Percentiles rank a stretch among this genome's conserved stretches.
Conservation (phyloP, 345 rosid species). For the Aegle marmelos region DNA sequence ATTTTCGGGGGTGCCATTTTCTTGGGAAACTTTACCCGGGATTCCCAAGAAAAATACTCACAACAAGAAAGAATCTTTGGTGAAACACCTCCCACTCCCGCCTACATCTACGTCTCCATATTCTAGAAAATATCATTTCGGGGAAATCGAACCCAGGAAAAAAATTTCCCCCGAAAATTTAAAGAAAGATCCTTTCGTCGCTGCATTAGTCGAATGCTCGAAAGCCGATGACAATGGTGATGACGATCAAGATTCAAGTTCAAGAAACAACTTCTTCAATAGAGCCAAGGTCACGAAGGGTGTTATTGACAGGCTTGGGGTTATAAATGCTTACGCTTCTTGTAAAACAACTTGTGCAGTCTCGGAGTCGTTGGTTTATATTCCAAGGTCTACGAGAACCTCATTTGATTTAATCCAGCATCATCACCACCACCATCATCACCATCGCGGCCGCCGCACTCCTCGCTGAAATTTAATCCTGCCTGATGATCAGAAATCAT, state of each 20-base stretch:
- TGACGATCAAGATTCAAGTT: neutral
- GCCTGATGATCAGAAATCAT: neutral
- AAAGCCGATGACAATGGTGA: slow-evolving; percentile 36
- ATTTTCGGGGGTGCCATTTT: slow-evolving; percentile 77
- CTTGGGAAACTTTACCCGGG: slow-evolving; percentile 91
- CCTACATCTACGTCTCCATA: slow-evolving; percentile 37
- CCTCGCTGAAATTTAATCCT: slow-evolving; percentile 14
- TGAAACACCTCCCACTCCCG: slow-evolving; percentile 57
- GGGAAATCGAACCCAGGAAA: slow-evolving; percentile 19
- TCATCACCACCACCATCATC: too few species aligned
- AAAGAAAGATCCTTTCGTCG: slow-evolving; percentile 62
- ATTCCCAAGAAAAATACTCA: slow-evolving; percentile 60
- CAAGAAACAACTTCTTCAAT: neutral
- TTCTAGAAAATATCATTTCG: slow-evolving; percentile 23
- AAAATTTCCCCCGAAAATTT: slow-evolving; percentile 21
- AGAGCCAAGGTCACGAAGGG: slow-evolving; percentile 36
- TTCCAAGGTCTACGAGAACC: slow-evolving; percentile 46
- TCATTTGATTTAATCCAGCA: slow-evolving; percentile 34
- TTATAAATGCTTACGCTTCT: slow-evolving; percentile 54
- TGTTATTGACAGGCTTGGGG: slow-evolving; percentile 55
- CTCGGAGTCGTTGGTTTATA: slow-evolving; percentile 66
- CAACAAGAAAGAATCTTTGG: slow-evolving; percentile 28
- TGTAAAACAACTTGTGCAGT: slow-evolving; percentile 66
- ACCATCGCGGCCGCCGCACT: neutral
- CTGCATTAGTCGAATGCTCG: slow-evolving; percentile 75